Percentiles rank a stretch among this genome's conserved stretches.
These are phyloP conservation scores for Bonia amplexicaulis DNA, from an alignment of 176 grass and related monocot genomes.

Conservation along the genomic window DNA sequence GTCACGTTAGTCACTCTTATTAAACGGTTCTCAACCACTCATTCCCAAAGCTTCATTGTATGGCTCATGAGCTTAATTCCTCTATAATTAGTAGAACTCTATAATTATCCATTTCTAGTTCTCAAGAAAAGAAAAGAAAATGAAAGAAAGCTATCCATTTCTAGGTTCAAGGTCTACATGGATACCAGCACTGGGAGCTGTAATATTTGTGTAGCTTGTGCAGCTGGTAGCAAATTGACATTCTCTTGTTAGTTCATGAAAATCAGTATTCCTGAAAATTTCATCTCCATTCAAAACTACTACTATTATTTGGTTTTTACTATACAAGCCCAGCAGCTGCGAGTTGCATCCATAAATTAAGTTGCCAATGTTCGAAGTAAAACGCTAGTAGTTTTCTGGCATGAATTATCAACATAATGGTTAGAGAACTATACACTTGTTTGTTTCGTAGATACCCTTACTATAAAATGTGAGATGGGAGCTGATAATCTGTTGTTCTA, in stretches of 20 bases:
- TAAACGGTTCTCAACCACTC: no score
- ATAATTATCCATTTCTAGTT: no score
- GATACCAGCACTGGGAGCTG: not conserved
- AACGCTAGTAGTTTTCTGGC: not conserved
- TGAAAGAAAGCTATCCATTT: no score
- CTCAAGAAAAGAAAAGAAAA: no score
- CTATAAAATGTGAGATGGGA: not conserved
- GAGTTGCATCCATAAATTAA: not conserved
- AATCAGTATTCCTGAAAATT: not conserved
- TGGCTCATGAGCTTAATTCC: no score
- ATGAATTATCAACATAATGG: not conserved
- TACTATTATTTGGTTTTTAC: not conserved
- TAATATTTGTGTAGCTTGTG: not conserved
- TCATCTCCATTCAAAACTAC: not conserved
- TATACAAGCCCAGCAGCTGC: not conserved
- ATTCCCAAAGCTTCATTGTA: no score
- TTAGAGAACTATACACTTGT: not conserved
- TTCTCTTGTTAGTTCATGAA: not conserved
- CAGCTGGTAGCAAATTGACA: not conserved
- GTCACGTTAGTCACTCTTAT: no score
- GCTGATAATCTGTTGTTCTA: conserved; percentile 4
- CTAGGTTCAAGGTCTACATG: no score
- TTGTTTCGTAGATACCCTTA: not conserved
- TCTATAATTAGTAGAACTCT: no score
- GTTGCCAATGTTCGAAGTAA: not conserved